phyloP scores from a whole-genome alignment of 768 basidiomycete species.

The Leccinum sublutescens region DNA sequence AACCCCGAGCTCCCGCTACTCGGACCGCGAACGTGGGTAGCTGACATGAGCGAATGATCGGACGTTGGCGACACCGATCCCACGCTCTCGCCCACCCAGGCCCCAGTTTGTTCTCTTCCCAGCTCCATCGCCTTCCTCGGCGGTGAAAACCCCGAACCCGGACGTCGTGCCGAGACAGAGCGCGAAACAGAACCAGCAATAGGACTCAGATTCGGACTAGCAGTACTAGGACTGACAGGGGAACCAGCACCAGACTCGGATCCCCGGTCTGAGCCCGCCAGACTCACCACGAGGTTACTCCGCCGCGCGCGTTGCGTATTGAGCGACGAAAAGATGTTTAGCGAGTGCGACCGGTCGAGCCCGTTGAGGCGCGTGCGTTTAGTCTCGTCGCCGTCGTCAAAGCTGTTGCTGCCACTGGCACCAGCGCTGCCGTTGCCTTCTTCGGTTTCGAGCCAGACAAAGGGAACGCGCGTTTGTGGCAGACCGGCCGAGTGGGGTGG shows the following conservation, averaged over 20 bases:
- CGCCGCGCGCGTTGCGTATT: slow-evolving; percentile 7
- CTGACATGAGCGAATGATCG: slow-evolving; percentile 16
- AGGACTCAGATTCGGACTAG: too few relatives aligned
- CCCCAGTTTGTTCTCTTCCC: neutral
- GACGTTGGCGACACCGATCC: slow-evolving; percentile 9
- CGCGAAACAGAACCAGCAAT: neutral
- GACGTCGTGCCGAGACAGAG: too few relatives aligned
- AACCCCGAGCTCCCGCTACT: neutral
- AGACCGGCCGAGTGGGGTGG: slow-evolving; percentile 25
- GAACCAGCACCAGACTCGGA: too few relatives aligned
- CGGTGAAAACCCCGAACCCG: neutral
- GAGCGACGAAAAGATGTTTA: neutral
- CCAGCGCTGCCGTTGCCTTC: slow-evolving; percentile 21
- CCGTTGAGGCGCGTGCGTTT: slow-evolving; percentile 5
- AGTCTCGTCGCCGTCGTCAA: slow-evolving; percentile 6
- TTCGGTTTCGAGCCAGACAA: slow-evolving; percentile 46
- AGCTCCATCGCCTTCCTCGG: neutral
- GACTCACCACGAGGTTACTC: slow-evolving; percentile 2
- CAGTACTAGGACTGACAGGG: too few relatives aligned
- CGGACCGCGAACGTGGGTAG: slow-evolving; percentile 6
- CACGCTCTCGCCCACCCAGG: slow-evolving; percentile 1
- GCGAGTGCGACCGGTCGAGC: too few relatives aligned
- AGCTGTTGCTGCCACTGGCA: too few relatives aligned
- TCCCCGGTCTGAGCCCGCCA: too few relatives aligned
- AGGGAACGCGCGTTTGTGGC: slow-evolving; percentile 36